phyloP scores from a whole-genome alignment of 345 rosid species.

The Gossypium turneri region DNA sequence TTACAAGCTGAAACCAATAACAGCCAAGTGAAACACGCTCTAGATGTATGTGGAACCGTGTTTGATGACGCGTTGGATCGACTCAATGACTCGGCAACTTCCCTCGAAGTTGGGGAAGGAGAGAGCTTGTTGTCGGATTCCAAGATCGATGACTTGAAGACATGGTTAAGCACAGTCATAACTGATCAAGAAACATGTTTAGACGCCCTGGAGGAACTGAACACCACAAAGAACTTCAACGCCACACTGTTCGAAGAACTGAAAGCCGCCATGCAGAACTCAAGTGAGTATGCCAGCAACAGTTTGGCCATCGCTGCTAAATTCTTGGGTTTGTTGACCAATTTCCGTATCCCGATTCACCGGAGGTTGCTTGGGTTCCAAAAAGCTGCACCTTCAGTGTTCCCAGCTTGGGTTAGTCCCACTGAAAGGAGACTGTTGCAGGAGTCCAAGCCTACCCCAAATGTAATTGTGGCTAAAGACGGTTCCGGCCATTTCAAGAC shows the following conservation, averaged over 20 bases:
- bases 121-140: slow-evolving; percentile 26
- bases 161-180: slow-evolving; percentile 70
- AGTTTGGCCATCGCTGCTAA: slow-evolving; percentile 71
- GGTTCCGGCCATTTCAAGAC: slow-evolving; percentile 49
- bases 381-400: slow-evolving; percentile 23
- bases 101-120: slow-evolving; percentile 35
- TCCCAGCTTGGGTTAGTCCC: slow-evolving; percentile 61
- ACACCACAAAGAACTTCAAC: slow-evolving; percentile 31
- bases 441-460: slow-evolving; percentile 24
- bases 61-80: slow-evolving; percentile 68
- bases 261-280: slow-evolving; percentile 44
- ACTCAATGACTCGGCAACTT: slow-evolving; percentile 54
- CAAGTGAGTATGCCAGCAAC: slow-evolving; percentile 73
- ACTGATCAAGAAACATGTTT: slow-evolving; percentile 82
- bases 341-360: slow-evolving; percentile 55
- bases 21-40: slow-evolving; percentile 31
- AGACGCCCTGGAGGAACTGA: slow-evolving; percentile 57
- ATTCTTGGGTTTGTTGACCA: slow-evolving; percentile 41
- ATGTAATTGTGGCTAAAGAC: slow-evolving; percentile 65
- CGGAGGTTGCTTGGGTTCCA: slow-evolving; percentile 37
- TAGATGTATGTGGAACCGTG: slow-evolving; percentile 49
- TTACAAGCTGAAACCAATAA: slow-evolving; percentile 32
- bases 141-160: slow-evolving; percentile 55
- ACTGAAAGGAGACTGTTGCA: slow-evolving; percentile 53
- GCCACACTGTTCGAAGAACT: slow-evolving; percentile 29